phyloP scores from a whole-genome alignment of 2,329 filamentous ascomycete species.

The Diplodia mutila region DNA sequence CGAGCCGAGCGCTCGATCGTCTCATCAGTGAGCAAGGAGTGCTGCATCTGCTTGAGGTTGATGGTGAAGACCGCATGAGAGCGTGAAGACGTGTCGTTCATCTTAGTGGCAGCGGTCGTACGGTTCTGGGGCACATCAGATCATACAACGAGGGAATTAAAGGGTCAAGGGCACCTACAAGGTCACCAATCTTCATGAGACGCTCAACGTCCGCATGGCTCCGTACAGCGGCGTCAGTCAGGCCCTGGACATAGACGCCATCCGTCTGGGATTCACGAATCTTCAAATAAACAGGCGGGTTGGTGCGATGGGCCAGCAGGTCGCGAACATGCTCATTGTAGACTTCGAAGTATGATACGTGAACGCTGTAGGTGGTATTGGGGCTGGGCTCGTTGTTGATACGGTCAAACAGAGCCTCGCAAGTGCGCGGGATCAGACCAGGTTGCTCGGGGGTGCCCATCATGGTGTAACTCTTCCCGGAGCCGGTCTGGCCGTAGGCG shows the following conservation, averaged over 20 bases:
- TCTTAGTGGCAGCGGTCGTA: conserved; percentile 92
- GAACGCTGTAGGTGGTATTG: conserved; percentile 94
- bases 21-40: conserved; percentile 95
- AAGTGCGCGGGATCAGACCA: conserved; percentile 91
- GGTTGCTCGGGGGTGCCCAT: conserved; percentile 88
- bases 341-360: conserved; percentile 98
- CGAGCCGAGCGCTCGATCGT: conserved; percentile 93
- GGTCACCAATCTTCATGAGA: conserved; percentile 87
- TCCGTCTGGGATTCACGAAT: conserved; percentile 95
- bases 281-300: conserved; percentile 88
- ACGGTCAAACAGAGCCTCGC: conserved; percentile 91
- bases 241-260: conserved; percentile 93
- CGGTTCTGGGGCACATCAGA: conserved; percentile 59
- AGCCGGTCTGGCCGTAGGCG: conserved; percentile 96
- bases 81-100: conserved; percentile 98
- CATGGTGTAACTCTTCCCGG: conserved; percentile 97
- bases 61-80: conserved; percentile 98
- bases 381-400: conserved; percentile 84
- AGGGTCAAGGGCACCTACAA: conserved; percentile 38
- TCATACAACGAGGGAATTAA: not conserved
- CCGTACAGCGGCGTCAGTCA: conserved; percentile 90
- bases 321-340: conserved; percentile 99
- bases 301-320: conserved; percentile 78
- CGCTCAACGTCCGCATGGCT: conserved; percentile 85
- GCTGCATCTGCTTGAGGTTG: conserved; percentile 96